phyloP scores from a whole-genome alignment of 139 green algal species.

The Chloropicon primus region DNA sequence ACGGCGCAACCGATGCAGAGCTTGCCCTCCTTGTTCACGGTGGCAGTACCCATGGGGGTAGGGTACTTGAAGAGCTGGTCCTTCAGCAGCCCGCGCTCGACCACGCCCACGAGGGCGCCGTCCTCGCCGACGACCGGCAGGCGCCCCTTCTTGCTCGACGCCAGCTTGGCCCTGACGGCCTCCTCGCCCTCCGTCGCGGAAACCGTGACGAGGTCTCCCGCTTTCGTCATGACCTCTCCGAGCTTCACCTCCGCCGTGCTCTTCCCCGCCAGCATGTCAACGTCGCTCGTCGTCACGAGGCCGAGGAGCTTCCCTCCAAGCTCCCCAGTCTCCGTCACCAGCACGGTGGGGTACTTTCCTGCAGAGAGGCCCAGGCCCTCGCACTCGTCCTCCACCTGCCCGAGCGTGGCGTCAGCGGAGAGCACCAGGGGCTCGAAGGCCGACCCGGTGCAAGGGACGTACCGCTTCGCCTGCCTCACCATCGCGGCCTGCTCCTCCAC shows the following conservation, averaged over 20 bases:
- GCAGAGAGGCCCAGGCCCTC: not conserved
- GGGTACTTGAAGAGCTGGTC: slow-evolving; percentile 13
- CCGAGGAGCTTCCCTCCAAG: slow-evolving; percentile 71
- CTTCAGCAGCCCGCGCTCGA: slow-evolving; percentile 43
- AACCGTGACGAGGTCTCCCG: slow-evolving; percentile 41
- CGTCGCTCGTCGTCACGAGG: slow-evolving; percentile 61
- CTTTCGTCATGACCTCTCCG: slow-evolving; percentile 55
- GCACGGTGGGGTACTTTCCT: slow-evolving; percentile 20
- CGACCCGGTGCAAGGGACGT: slow-evolving; percentile 13
- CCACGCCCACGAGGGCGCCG: slow-evolving; percentile 54
- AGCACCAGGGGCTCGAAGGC: not conserved
- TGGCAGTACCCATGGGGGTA: slow-evolving; percentile 31
- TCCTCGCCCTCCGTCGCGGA: slow-evolving; percentile 22
- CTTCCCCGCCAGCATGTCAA: slow-evolving; percentile 73
- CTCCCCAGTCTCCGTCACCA: slow-evolving; percentile 66
- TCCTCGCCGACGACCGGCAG: slow-evolving; percentile 48
- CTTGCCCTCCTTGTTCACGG: slow-evolving; percentile 44
- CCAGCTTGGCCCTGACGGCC: not conserved
- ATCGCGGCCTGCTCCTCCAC: slow-evolving; percentile 71
- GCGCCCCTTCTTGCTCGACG: slow-evolving; percentile 13
- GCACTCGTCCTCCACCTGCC: not conserved
- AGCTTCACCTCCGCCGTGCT: slow-evolving; percentile 27
- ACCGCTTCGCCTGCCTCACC: slow-evolving; percentile 56
- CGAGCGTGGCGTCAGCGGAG: not conserved
- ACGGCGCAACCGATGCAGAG: slow-evolving; percentile 76